A percentile compares a stretch with the other conserved stretches of the same genome.
These are phyloP conservation scores for Lignosus rhinocerotis DNA, from an alignment of 1,284 basidiomycete species.

Conservation along the genomic window DNA sequence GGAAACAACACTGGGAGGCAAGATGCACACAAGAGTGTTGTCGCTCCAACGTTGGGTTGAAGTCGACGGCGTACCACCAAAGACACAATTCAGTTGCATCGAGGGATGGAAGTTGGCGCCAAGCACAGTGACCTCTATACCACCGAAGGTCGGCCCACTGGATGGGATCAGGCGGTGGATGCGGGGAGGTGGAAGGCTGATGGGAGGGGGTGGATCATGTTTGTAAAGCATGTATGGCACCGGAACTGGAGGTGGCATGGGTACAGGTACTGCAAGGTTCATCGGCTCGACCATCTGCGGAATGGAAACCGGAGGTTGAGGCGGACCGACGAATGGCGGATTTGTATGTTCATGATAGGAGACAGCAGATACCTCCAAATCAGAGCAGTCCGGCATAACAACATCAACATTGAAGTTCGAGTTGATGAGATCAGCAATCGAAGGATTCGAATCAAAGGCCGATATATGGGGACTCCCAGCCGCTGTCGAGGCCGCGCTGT, in stretches of 20 bases:
- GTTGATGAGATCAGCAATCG: constrained; percentile 19
- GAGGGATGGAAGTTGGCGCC: constrained; percentile 85
- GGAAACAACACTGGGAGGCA: constrained; percentile 82
- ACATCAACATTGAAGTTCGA: constrained; percentile 28
- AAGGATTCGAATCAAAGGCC: constrained; percentile 25
- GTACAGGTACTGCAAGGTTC: constrained; percentile 23
- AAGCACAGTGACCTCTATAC: constrained; percentile 93
- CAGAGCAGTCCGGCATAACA: constrained; percentile 28
- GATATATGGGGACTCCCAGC: constrained; percentile 19
- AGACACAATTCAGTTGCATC: constrained; percentile 75
- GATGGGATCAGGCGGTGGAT: constrained; percentile 89
- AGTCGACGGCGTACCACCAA: constrained; percentile 82
- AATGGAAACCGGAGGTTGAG: constrained; percentile 25
- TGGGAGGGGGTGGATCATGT: constrained; percentile 44
- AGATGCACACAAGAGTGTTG: constrained; percentile 89
- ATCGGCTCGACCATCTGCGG: constrained; percentile 27
- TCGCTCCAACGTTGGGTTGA: constrained; percentile 92
- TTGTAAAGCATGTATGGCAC: constrained; percentile 65
- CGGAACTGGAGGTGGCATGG: constrained; percentile 25
- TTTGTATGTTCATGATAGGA: constrained; percentile 22
- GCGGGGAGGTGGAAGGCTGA: constrained; percentile 56
- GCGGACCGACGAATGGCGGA: constrained; percentile 9
- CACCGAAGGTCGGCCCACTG: constrained; percentile 90
- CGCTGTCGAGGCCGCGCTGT: constrained; percentile 13
- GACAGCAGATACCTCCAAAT: constrained; percentile 18